These are phyloP conservation scores for Saturnispora zaruensis DNA, from an alignment of 805 yeast species.

Conservation along the genomic window DNA sequence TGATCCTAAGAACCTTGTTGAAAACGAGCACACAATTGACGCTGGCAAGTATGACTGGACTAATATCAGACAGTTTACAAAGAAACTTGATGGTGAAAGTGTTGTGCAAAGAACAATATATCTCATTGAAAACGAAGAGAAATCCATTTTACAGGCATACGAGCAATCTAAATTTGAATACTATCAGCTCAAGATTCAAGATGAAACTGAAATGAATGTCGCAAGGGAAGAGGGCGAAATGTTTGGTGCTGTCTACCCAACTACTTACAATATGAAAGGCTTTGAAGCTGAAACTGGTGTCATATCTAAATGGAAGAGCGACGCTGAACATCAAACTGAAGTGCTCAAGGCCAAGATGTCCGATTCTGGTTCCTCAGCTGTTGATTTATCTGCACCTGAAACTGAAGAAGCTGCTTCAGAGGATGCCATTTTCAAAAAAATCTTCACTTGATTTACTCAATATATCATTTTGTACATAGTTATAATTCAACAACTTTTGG, in stretches of 20 bases:
- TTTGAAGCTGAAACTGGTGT: conserved; percentile 60
- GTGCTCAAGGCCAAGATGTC: conserved; percentile 37
- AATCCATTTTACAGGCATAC: conserved; percentile 56
- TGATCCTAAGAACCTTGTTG: conserved; percentile 76
- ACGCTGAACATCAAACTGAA: conserved; percentile 60
- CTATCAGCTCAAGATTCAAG: conserved; percentile 75
- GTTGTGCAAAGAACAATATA: conserved; percentile 70
- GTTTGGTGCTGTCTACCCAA: conserved; percentile 71
- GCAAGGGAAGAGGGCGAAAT: conserved; percentile 76
- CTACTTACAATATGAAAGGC: conserved; percentile 58
- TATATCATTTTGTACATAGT: background rate
- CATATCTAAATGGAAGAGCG: conserved; percentile 64
- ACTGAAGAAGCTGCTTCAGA: conserved; percentile 22
- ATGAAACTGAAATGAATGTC: conserved; percentile 64
- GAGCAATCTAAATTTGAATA: conserved; percentile 83
- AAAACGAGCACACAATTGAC: conserved; percentile 55
- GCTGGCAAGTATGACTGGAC: conserved; percentile 60
- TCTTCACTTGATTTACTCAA: background rate
- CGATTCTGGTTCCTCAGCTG: conserved; percentile 24
- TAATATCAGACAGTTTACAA: conserved; percentile 58
- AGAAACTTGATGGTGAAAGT: conserved; percentile 81
- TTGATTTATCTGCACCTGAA: conserved; percentile 16
- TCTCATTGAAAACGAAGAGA: conserved; percentile 33
- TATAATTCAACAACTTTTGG: background rate
- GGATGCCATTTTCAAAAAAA: conserved; percentile 16